These are phyloP conservation scores for Floccularia luteovirens DNA, from an alignment of 768 basidiomycete species.

Conservation along the genomic window DNA sequence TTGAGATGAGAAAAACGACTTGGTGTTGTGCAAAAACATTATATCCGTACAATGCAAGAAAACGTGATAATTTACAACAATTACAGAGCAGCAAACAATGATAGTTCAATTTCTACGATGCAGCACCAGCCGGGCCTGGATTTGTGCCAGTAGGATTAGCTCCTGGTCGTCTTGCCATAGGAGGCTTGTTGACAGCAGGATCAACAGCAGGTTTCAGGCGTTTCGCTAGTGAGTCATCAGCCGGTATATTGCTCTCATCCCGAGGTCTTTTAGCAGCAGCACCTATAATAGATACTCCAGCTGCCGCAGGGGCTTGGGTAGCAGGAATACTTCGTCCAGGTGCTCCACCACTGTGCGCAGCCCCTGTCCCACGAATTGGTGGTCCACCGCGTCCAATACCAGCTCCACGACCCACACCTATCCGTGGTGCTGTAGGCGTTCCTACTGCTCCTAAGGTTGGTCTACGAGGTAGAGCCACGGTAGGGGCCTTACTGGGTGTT, in stretches of 20 bases:
- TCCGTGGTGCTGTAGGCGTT: conserved; percentile 13
- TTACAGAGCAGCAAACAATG: no score
- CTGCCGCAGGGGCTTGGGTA: conserved; percentile 18
- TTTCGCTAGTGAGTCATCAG: conserved; percentile 58
- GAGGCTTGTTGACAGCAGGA: no score
- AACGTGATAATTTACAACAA: no score
- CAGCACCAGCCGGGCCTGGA: no score
- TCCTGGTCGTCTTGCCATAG: no score
- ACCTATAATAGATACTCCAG: conserved; percentile 52
- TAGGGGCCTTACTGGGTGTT: conserved; percentile 10
- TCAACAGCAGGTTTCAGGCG: conserved; percentile 52
- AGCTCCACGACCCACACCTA: conserved; percentile 27
- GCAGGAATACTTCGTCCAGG: conserved; percentile 14
- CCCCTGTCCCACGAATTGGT: conserved; percentile 16
- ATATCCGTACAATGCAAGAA: no score
- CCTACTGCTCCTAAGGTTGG: conserved; percentile 17
- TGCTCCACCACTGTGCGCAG: conserved; percentile 7
- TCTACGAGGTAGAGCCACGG: conserved; percentile 20
- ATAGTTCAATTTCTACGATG: no score
- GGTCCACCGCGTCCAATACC: conserved; percentile 26
- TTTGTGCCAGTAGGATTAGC: no score
- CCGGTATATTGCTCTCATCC: conserved; percentile 37
- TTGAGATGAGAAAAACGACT: no score
- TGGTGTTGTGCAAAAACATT: no score
- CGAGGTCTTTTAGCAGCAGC: conserved; percentile 59